Conservation (phyloP, 129 eudicot genomes). For the Saposhnikovia divaricata region DNA sequence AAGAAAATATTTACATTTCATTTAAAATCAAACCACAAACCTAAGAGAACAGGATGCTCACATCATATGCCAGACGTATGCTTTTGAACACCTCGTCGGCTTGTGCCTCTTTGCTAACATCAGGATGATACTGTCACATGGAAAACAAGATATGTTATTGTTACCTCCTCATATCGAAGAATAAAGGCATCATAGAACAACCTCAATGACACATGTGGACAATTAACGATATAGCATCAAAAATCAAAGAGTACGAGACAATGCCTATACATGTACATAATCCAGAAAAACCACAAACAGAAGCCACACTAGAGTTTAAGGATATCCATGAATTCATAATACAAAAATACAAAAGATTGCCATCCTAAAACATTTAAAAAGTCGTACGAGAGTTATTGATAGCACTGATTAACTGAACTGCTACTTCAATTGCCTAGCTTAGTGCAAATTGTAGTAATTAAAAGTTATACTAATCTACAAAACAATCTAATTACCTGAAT, state of each 20-base stretch:
- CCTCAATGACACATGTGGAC: neutral
- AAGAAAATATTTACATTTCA: neutral
- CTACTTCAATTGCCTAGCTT: neutral
- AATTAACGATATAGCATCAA: neutral
- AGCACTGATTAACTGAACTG: no score
- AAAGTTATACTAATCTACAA: no score
- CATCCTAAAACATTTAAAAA: neutral
- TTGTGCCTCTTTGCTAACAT: slow-evolving; percentile 76
- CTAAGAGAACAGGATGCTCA: slow-evolving; percentile 22
- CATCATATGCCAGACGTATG: slow-evolving; percentile 77
- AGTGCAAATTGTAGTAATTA: no score
- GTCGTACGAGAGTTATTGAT: neutral
- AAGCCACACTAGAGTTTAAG: neutral
- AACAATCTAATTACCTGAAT: neutral
- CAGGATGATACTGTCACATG: slow-evolving; percentile 78
- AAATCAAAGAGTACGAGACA: neutral
- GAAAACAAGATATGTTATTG: slow-evolving; percentile 2
- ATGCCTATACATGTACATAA: neutral
- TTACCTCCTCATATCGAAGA: neutral
- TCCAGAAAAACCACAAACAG: neutral
- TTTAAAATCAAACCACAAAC: neutral
- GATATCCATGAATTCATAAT: no score
- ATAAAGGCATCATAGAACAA: neutral
- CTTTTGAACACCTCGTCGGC: slow-evolving; percentile 70
- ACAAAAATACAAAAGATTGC: no score